A percentile compares a stretch with the other conserved stretches of the same genome.
phyloP scores from a whole-genome alignment of 768 basidiomycete species.

The Leccinum pellstonianum region DNA sequence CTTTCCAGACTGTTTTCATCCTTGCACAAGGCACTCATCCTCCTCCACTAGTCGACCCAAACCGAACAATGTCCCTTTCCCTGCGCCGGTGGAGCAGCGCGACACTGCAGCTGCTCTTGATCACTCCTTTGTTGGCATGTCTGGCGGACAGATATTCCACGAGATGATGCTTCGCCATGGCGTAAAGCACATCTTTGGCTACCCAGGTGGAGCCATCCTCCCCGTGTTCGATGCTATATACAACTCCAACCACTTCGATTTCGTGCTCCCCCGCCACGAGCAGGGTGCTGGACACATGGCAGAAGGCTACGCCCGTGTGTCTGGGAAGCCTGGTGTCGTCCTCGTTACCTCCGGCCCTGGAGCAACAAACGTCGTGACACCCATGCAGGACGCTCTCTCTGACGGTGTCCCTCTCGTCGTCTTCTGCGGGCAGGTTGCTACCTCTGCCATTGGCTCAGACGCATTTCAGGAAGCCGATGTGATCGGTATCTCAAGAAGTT shows the following conservation, averaged over 20 bases:
- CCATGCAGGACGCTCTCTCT: conserved; percentile 95
- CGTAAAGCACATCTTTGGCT: conserved; percentile 96
- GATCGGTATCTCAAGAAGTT: conserved; percentile 92
- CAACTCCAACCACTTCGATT: conserved; percentile 92
- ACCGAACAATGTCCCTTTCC: conserved; percentile 37
- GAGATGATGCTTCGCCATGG: conserved; percentile 99
- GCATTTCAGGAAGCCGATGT: conserved; percentile 99
- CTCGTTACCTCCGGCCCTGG: conserved; percentile 98
- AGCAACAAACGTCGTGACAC: conserved; percentile 96
- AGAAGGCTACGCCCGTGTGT: conserved; percentile 96
- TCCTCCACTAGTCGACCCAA: conserved; percentile 53
- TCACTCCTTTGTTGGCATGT: conserved; percentile 87
- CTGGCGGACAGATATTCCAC: conserved; percentile 97
- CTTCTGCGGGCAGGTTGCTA: conserved; percentile 97
- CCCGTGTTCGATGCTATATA: conserved; percentile 99
- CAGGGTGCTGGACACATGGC: conserved; percentile 99
- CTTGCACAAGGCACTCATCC: conserved; percentile 33
- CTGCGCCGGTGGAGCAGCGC: conserved; percentile 34
- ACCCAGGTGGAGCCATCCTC: conserved; percentile 96
- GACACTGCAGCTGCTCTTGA: conserved; percentile 59
- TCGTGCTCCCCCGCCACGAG: conserved; percentile 94
- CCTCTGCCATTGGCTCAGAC: conserved; percentile 97
- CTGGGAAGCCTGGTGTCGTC: conserved; percentile 95
- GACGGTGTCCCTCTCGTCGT: conserved; percentile 95
- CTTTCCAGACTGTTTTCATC: background rate